Evolutionary conservation across 768 basidiomycete genomes (phyloP).

Genomic region (Agaricus sinodeliciosus): DNA sequence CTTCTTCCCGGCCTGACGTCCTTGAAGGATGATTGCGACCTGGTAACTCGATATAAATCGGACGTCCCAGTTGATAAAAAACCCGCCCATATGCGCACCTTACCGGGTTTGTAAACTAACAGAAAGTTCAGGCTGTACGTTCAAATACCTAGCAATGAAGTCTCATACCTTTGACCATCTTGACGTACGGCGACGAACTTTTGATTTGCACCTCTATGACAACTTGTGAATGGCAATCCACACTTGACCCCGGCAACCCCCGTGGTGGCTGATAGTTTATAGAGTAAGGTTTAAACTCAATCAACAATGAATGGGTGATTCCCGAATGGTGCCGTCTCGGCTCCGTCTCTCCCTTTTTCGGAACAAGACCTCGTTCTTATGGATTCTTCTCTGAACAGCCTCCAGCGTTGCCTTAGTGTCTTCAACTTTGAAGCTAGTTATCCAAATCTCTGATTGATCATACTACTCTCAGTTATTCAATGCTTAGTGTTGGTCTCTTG

Average conservation of each 20-base stretch:
- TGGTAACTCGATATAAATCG: conserved; percentile 19
- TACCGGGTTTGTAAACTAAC: conserved; percentile 91
- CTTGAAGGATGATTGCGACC: conserved; percentile 97
- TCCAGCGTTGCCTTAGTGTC: too few relatives aligned
- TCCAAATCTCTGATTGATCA: too few relatives aligned
- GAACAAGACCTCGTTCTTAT: too few relatives aligned
- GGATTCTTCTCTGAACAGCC: too few relatives aligned
- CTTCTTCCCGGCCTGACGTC: conserved; percentile 99
- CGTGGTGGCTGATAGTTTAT: conserved; percentile 38
- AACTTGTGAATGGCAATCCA: conserved; percentile 16
- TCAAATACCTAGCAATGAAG: conserved; percentile 1
- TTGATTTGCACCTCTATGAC: conserved; percentile 29
- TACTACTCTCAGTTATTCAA: too few relatives aligned
- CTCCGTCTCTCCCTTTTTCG: background rate
- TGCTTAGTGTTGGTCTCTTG: too few relatives aligned
- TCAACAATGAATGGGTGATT: background rate
- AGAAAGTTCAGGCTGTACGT: conserved; percentile 11
- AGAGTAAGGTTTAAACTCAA: conserved; percentile 26
- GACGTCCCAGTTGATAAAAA: background rate
- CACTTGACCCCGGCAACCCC: conserved; percentile 27
- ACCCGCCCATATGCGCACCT: conserved; percentile 39
- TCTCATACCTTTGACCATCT: conserved; percentile 54
- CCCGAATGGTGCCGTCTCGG: background rate
- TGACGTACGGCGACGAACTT: conserved; percentile 38
- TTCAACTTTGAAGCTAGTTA: too few relatives aligned